phyloP scores from a whole-genome alignment of 2,329 filamentous ascomycete genomes.

The Pseudogymnoascus sp. region DNA sequence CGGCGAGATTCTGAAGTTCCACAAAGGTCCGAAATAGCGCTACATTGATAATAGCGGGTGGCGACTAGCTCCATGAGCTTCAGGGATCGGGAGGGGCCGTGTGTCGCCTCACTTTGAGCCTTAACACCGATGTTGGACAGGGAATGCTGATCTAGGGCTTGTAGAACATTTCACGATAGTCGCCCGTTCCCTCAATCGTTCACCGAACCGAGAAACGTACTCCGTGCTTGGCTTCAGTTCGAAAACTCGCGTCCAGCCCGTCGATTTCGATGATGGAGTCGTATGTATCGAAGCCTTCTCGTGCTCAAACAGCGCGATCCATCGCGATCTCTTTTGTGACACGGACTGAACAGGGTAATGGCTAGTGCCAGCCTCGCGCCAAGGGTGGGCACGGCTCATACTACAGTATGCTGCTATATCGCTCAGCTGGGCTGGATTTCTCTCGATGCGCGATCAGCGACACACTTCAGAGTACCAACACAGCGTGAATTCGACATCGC shows the following conservation, averaged over 20 bases:
- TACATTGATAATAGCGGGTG: neutral
- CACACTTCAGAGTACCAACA: neutral
- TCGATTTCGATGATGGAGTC: neutral
- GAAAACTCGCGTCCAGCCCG: neutral
- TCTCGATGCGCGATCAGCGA: neutral
- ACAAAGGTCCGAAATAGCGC: neutral
- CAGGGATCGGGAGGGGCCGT: constrained; percentile 8
- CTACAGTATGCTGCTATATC: neutral
- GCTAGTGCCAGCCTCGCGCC: constrained; percentile 3
- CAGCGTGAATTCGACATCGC: neutral
- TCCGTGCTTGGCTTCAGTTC: neutral
- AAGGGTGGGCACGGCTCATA: constrained; percentile 1
- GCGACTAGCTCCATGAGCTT: constrained; percentile 2
- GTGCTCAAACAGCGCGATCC: neutral
- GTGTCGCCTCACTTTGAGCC: constrained; percentile 8
- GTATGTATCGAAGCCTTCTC: neutral
- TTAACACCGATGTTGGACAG: neutral
- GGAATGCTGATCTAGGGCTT: neutral
- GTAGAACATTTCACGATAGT: neutral
- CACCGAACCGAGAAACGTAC: neutral
- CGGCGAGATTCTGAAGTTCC: neutral
- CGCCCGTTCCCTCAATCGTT: neutral
- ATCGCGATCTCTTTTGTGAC: neutral
- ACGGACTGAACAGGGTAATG: neutral
- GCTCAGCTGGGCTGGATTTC: neutral